These are phyloP conservation scores for Cordyceps pruinosa DNA, from an alignment of 2,329 filamentous ascomycete genomes.

Conservation along the genomic window DNA sequence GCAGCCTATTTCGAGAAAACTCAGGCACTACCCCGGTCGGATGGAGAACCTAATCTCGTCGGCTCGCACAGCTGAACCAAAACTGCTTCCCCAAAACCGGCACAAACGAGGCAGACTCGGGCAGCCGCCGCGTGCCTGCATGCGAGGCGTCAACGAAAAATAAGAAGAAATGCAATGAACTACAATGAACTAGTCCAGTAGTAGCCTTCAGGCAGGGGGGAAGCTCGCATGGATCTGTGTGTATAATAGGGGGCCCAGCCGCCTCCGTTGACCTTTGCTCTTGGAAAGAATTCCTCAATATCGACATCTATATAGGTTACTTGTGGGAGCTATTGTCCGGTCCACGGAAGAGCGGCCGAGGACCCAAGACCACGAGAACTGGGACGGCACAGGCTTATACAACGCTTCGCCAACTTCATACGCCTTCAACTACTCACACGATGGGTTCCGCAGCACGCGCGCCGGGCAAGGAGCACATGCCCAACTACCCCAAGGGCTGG, in stretches of 20 bases:
- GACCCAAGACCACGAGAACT: too few relatives aligned
- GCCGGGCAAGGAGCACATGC: slow-evolving; percentile 38
- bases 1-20: neutral
- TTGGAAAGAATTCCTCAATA: too few relatives aligned
- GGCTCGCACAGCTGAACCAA: neutral
- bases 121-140: neutral
- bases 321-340: too few relatives aligned
- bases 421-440: neutral
- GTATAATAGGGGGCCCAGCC: too few relatives aligned
- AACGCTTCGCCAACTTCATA: neutral
- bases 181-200: neutral
- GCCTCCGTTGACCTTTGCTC: too few relatives aligned
- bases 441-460: slow-evolving; percentile 19
- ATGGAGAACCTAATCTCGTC: slow-evolving; percentile 7
- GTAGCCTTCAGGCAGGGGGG: neutral
- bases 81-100: too few relatives aligned
- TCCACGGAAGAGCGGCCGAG: too few relatives aligned
- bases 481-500: slow-evolving; percentile 38
- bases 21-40: neutral
- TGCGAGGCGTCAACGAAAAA: neutral
- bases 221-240: too few relatives aligned
- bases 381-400: too few relatives aligned
- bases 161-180: neutral
- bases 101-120: neutral
- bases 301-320: too few relatives aligned